Evolutionary conservation across 257 asterid genomes (phyloP).

Genomic region (Solanum lycopersicoides): DNA sequence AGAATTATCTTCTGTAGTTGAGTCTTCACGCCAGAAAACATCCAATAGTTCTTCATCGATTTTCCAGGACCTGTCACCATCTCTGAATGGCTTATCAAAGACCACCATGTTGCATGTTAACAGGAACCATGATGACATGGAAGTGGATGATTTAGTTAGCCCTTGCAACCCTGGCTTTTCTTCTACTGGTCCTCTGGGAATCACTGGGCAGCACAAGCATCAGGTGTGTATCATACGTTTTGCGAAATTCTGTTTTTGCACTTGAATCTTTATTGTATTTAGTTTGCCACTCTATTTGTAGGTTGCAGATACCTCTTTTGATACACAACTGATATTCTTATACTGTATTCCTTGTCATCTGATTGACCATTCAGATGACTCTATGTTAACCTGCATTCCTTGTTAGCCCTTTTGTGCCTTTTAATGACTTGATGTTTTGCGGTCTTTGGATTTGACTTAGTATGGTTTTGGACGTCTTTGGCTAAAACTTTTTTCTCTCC

Average conservation of each 20-base stretch:
- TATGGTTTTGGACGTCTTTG: background rate
- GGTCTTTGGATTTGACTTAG: background rate
- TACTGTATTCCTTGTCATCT: background rate
- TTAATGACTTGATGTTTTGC: background rate
- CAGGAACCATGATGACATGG: constrained; percentile 14
- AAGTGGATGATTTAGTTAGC: constrained; percentile 23
- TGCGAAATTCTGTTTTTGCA: background rate
- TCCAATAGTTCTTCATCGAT: constrained; percentile 5
- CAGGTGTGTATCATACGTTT: constrained; percentile 25
- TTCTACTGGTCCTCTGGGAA: constrained; percentile 15
- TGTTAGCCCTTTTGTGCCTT: background rate
- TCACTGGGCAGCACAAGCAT: constrained; percentile 13
- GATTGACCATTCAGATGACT: background rate
- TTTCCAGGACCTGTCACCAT: constrained; percentile 15
- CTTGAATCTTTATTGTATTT: background rate
- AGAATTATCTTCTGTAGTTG: constrained; percentile 53
- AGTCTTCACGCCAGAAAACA: constrained; percentile 33
- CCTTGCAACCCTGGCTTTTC: constrained; percentile 12
- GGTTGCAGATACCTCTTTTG: background rate
- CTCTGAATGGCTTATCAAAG: constrained; percentile 9
- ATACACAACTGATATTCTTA: background rate
- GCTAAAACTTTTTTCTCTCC: background rate
- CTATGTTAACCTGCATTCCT: background rate
- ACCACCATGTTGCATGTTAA: constrained; percentile 20
- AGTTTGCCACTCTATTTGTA: background rate